Evolutionary conservation across 805 yeast genomes (phyloP).

Genomic region (Ogataea zsoltii): DNA sequence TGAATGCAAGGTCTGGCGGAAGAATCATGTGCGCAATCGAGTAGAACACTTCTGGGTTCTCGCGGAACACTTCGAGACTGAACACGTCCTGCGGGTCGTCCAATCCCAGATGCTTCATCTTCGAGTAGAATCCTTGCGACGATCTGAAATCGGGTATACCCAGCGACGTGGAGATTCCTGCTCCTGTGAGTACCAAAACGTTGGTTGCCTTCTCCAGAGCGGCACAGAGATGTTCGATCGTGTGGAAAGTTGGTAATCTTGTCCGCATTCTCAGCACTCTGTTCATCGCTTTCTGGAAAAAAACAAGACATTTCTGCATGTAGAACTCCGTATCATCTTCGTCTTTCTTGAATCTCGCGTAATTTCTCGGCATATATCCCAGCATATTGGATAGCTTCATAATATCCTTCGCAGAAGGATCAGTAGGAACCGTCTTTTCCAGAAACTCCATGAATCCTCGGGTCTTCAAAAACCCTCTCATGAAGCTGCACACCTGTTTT

Average conservation of each 20-base stretch:
- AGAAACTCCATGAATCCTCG: constrained; percentile 62
- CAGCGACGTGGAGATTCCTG: constrained; percentile 86
- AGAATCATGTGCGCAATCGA: constrained; percentile 83
- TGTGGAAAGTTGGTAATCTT: constrained; percentile 52
- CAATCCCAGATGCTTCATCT: constrained; percentile 64
- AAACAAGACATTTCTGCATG: constrained; percentile 39
- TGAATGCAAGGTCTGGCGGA: constrained; percentile 66
- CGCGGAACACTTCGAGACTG: constrained; percentile 66
- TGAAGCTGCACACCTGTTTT: constrained; percentile 44
- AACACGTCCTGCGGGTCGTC: constrained; percentile 91
- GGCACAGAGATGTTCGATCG: constrained; percentile 57
- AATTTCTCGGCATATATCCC: constrained; percentile 48
- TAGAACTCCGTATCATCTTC: constrained; percentile 15
- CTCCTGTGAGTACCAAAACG: constrained; percentile 82
- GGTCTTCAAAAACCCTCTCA: constrained; percentile 54
- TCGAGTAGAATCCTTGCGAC: constrained; percentile 78
- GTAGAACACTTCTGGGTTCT: constrained; percentile 79
- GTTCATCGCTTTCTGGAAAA: constrained; percentile 63
- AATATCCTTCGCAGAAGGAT: constrained; percentile 59
- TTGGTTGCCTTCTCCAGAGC: constrained; percentile 56
- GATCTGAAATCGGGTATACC: constrained; percentile 95
- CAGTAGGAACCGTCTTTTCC: constrained; percentile 54
- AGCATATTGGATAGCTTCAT: constrained; percentile 56
- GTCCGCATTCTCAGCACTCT: constrained; percentile 59
- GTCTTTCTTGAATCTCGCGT: constrained; percentile 12